Conservation (phyloP, 2,329 filamentous ascomycete genomes). For the Stachybotrys elegans region DNA sequence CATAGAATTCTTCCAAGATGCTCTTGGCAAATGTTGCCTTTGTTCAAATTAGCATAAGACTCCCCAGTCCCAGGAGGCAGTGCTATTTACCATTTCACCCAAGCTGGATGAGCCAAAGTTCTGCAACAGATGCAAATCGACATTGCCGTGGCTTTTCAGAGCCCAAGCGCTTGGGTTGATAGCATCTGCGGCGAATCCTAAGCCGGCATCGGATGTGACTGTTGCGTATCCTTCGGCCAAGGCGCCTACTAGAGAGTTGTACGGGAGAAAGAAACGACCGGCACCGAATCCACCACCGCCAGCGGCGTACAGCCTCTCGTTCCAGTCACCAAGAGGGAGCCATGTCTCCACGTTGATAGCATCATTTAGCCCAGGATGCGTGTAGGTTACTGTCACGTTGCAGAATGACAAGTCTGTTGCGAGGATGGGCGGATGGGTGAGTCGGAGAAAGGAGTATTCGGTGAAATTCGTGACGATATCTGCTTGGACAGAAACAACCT, state of each 20-base stretch:
- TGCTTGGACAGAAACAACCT: neutral
- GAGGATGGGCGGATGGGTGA: neutral
- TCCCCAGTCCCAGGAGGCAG: neutral
- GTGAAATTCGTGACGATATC: neutral
- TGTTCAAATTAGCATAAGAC: neutral
- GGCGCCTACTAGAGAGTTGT: neutral
- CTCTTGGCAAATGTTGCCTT: slow-evolving; percentile 34
- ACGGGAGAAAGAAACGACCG: neutral
- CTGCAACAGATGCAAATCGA: slow-evolving; percentile 16
- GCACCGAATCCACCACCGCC: slow-evolving; percentile 13
- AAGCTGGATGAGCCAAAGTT: slow-evolving; percentile 27
- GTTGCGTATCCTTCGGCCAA: slow-evolving; percentile 9
- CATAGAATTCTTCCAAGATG: slow-evolving; percentile 43
- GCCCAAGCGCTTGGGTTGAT: slow-evolving; percentile 7
- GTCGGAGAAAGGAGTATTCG: neutral
- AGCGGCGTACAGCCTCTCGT: slow-evolving; percentile 9
- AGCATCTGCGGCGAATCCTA: no score
- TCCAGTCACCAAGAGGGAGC: slow-evolving; percentile 11
- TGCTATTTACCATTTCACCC: slow-evolving; percentile 39
- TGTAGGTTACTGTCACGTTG: slow-evolving; percentile 11
- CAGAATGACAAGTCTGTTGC: slow-evolving; percentile 7
- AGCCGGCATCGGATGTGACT: slow-evolving; percentile 15
- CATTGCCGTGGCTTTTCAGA: slow-evolving; percentile 3
- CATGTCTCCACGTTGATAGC: slow-evolving; percentile 10
- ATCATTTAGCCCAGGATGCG: slow-evolving; percentile 9